Evolutionary conservation across 345 rosid species (phyloP), one percentile per base, ranked within the genome.

Genomic region (Melastoma malabathricum): DNA sequence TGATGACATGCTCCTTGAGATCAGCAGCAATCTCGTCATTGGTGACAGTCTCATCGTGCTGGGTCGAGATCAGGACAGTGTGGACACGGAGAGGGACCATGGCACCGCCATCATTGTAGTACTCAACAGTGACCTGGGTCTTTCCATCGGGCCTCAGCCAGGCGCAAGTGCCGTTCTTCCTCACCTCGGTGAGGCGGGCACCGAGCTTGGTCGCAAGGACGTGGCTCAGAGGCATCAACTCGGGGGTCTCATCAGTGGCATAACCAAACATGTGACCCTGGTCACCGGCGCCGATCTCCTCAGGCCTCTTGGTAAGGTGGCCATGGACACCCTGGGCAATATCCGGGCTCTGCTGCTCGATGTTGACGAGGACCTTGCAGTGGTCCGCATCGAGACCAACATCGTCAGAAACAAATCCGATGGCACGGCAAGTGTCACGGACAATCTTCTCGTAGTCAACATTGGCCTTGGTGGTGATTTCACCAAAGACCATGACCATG

Each of bases 401-500:
- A 46, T 82, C 79, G 6, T 74, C 81, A 0, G 89, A 79, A 47
- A 82, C 75, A 46, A 82, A 82, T 31, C 89, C 89, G 12, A 82
- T 79, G 27, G 58, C 3, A 3, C 83, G 82, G 52, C 86, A 82
- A 48, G 86, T 82, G 58, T 76, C 81, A 55, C 89, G 83, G 55
- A 82, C 86, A 29, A 82, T 82, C 72, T 82, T 82, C 72, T 82
- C 89, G 43, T 82, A 79, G 71, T 82, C 81, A 23, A 82, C 76
- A 45, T 76, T 60, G 58, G 86, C 89, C 66, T 82, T 79, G 44
- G 89, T 82, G 60, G 86, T 82, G 67, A 82, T 76, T 63, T 82
- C 89, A 15, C 89, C 89, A 0, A 82, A 82, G 47, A 82, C 89
- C 89, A 81, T 81, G 51, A 81, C 89, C 89, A 82, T 78, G 85